Evolutionary conservation across 2,329 filamentous ascomycete species (phyloP).

Genomic region (Penicillium capsulatum): DNA sequence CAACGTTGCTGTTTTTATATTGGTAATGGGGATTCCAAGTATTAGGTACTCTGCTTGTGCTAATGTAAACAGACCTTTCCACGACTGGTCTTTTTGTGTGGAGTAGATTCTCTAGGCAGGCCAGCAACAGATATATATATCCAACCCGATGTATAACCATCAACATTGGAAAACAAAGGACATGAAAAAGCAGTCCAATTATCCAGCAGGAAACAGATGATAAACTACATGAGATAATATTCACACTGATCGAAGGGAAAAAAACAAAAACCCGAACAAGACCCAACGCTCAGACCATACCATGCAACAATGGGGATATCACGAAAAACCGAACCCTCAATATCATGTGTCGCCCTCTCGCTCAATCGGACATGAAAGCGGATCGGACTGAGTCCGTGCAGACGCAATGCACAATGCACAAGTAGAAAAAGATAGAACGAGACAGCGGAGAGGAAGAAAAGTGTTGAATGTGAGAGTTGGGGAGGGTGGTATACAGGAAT

Average conservation of each 20-base stretch:
- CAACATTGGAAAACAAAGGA: too few relatives aligned
- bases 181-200: too few relatives aligned
- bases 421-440: slow-evolving; percentile 7
- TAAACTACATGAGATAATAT: slow-evolving; percentile 21
- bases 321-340: slow-evolving; percentile 23
- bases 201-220: slow-evolving; percentile 1
- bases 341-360: slow-evolving; percentile 9
- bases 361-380: slow-evolving; percentile 2
- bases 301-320: slow-evolving; percentile 28
- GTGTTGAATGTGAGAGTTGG: slow-evolving; percentile 1
- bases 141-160: too few relatives aligned
- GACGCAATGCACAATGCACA: slow-evolving; percentile 1
- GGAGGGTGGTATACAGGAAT: neutral
- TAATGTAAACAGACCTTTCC: too few relatives aligned
- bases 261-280: slow-evolving; percentile 8
- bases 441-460: slow-evolving; percentile 5
- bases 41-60: too few relatives aligned
- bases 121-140: too few relatives aligned
- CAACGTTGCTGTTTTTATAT: slow-evolving; percentile 39
- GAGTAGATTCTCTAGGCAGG: too few relatives aligned
- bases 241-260: slow-evolving; percentile 16
- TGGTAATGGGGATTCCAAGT: slow-evolving; percentile 38
- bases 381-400: neutral
- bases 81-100: too few relatives aligned
- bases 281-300: slow-evolving; percentile 21